Percentiles rank a stretch among this genome's conserved stretches.
These are phyloP conservation scores for Cladorrhinum sp. DNA, from an alignment of 2,329 filamentous ascomycete species.

Conservation along the genomic window DNA sequence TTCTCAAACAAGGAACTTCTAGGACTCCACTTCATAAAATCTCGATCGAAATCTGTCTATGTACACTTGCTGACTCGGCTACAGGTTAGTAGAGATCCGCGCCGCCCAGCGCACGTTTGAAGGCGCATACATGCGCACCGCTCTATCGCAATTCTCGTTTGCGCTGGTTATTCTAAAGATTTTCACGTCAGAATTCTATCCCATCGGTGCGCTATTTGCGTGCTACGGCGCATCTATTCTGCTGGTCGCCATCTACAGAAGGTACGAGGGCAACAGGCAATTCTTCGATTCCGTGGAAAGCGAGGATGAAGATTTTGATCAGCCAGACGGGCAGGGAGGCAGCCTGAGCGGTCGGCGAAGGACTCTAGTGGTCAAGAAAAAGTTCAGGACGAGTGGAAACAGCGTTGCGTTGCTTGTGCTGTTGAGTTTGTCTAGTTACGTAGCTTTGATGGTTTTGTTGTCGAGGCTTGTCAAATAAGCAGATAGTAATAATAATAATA, in stretches of 20 bases:
- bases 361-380: constrained; percentile 42
- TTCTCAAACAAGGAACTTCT: no score
- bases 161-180: constrained; percentile 93
- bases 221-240: constrained; percentile 85
- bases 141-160: constrained; percentile 92
- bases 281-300: constrained; percentile 68
- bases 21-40: no score
- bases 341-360: constrained; percentile 27
- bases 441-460: constrained; percentile 55
- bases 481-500: background rate
- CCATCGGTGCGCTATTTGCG: constrained; percentile 92
- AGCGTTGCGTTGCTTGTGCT: constrained; percentile 57
- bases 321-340: background rate
- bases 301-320: constrained; percentile 25
- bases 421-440: constrained; percentile 57
- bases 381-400: constrained; percentile 63
- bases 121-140: constrained; percentile 92
- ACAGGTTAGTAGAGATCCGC: constrained; percentile 81
- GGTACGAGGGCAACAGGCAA: constrained; percentile 88
- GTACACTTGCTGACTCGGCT: background rate
- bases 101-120: constrained; percentile 96
- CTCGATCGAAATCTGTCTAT: background rate
- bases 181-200: constrained; percentile 94
- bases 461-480: constrained; percentile 39
- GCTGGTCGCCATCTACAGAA: constrained; percentile 76